Conservation (phyloP, 2,329 filamentous ascomycete species). For the Xylaria sp. region DNA sequence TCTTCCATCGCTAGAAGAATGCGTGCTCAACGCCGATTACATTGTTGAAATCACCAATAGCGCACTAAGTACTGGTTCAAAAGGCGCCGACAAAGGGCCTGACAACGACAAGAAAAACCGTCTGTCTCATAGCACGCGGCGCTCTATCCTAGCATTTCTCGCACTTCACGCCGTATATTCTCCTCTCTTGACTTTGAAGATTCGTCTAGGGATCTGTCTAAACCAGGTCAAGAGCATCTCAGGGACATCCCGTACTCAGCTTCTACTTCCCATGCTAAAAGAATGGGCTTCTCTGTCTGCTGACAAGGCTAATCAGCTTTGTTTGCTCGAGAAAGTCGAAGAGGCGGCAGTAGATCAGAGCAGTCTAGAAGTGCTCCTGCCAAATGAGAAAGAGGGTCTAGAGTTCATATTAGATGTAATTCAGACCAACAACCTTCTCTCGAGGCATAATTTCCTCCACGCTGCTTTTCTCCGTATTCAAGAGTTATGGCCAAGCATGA, state of each 20-base stretch:
- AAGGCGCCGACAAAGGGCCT: slow-evolving; percentile 42
- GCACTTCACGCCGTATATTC: slow-evolving; percentile 77
- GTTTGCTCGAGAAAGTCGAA: slow-evolving; percentile 58
- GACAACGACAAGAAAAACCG: slow-evolving; percentile 64
- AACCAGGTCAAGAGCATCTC: slow-evolving; percentile 79
- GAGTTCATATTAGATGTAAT: slow-evolving; percentile 63
- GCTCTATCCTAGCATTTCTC: slow-evolving; percentile 76
- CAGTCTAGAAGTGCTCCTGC: slow-evolving; percentile 63
- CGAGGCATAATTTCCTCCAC: slow-evolving; percentile 67
- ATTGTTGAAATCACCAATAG: slow-evolving; percentile 72
- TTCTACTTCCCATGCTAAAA: slow-evolving; percentile 79
- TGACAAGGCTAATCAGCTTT: slow-evolving; percentile 62
- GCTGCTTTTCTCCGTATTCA: slow-evolving; percentile 76
- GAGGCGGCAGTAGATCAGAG: slow-evolving; percentile 55
- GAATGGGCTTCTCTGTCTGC: slow-evolving; percentile 72
- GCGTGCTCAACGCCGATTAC: slow-evolving; percentile 79
- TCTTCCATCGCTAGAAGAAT: slow-evolving; percentile 85
- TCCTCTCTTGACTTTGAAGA: slow-evolving; percentile 75
- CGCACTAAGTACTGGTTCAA: slow-evolving; percentile 64
- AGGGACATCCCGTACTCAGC: slow-evolving; percentile 74
- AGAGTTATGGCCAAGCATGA: slow-evolving; percentile 78
- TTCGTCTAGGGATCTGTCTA: slow-evolving; percentile 76
- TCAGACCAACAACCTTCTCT: slow-evolving; percentile 54
- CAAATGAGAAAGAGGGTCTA: slow-evolving; percentile 64
- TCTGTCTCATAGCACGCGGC: slow-evolving; percentile 69